Evolutionary conservation across 257 asterid species (phyloP), one percentile per base, ranked within the genome.

Genomic region (Gentiana dahurica): DNA sequence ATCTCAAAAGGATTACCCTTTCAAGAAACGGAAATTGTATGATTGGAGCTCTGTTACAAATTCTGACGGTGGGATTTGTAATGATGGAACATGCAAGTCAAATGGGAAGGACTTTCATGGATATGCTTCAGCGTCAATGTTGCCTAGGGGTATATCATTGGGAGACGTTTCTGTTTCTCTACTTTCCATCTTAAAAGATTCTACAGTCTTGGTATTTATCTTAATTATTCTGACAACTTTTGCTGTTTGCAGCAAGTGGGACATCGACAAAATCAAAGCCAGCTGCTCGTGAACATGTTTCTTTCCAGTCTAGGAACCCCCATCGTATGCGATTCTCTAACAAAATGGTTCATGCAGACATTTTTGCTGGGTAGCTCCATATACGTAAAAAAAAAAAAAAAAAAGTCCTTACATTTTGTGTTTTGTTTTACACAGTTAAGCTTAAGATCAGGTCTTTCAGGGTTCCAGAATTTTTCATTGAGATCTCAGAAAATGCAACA

Each of bases 401-500:
- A 41, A 61, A 47, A 41, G 59, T 59, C 11, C 46, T 41, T 41
- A 41, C 24, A 24, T 24, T 24, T 41, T 3, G 5, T 7, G 46
- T 5, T 70, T 64, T 33, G 39, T 54, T 57, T 72, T 55, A 24
- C 46, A 43, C 97, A 92, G 99, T 92, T 72, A 86, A 92, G 76
- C 85, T 92, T 49, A 77, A 82, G 77, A 92, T 92, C 73, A 86
- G 86, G 79, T 86, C 97, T 33, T 92, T 92, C 73, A 81, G 78
- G 79, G 95, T 92, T 53, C 99, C 97, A 0, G 97, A 92, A 75
- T 67, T 92, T 64, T 77, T 71, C 47, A 79, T 92, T 13, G 97
- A 92, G 82, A 82, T 92, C 55, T 87, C 97, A 39, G 99, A 92
- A 83, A 81, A 76, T 67, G 91, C 95, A 63, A 88, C 99, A 4